Evolutionary conservation across 495 filamentous ascomycete genomes (phyloP).

Genomic region (Aspergillus ostianus): DNA sequence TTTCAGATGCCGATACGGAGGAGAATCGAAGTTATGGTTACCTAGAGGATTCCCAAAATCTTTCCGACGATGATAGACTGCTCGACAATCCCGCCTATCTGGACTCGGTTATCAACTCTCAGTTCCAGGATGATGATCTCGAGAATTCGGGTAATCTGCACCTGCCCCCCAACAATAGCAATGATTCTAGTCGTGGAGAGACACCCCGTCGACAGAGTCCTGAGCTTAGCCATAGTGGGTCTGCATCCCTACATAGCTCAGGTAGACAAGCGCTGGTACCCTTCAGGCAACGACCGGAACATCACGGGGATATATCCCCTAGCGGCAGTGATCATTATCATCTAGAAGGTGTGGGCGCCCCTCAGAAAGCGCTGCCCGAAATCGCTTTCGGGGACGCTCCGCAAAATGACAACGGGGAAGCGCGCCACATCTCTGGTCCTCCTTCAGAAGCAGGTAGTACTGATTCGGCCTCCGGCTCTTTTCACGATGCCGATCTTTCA

Average conservation of each 20-base stretch:
- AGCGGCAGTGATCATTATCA: conserved; percentile 7
- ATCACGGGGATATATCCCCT: not conserved
- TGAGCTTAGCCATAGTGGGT: conserved; percentile 3
- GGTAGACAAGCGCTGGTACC: not conserved
- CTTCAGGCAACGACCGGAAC: not conserved
- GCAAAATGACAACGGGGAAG: not conserved
- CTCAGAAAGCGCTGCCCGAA: conserved; percentile 1
- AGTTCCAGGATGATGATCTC: conserved; percentile 41
- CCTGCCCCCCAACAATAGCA: conserved; percentile 7
- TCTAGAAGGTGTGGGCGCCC: conserved; percentile 3
- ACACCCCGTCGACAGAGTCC: conserved; percentile 19
- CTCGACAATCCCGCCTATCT: conserved; percentile 49
- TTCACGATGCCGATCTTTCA: conserved; percentile 50
- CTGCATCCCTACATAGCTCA: conserved; percentile 1
- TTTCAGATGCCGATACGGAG: conserved; percentile 45
- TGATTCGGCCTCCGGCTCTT: conserved; percentile 21
- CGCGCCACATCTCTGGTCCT: conserved; percentile 16
- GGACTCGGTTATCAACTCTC: conserved; percentile 47
- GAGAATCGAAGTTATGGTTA: conserved; percentile 26
- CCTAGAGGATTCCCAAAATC: conserved; percentile 30
- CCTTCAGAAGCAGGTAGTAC: conserved; percentile 27
- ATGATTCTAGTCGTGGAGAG: conserved; percentile 11
- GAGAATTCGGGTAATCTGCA: conserved; percentile 23
- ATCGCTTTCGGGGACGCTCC: not conserved
- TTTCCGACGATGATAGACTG: conserved; percentile 36